Conservation (phyloP, 805 yeast genomes). For the Metschnikowia gelsemii region DNA sequence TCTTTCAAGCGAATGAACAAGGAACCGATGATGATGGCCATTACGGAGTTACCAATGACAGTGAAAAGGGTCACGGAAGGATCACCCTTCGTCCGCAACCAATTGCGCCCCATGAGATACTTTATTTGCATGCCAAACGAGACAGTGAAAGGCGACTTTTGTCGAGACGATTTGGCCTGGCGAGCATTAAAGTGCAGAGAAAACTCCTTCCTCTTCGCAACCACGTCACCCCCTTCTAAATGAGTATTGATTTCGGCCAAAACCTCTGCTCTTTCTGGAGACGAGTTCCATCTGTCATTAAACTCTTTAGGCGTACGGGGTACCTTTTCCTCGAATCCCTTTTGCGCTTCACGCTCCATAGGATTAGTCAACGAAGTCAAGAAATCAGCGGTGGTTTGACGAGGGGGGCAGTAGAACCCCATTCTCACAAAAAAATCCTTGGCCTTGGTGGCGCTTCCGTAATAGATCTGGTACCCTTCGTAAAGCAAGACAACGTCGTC, state of each 20-base stretch:
- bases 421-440: constrained; percentile 52
- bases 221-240: constrained; percentile 22
- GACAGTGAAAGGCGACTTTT: constrained; percentile 35
- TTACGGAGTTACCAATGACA: constrained; percentile 49
- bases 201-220: constrained; percentile 9
- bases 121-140: constrained; percentile 28
- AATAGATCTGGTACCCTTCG: constrained; percentile 58
- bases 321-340: constrained; percentile 49
- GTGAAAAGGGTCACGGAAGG: constrained; percentile 53
- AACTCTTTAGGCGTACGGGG: constrained; percentile 59
- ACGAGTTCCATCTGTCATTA: constrained; percentile 53
- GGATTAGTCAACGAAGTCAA: constrained; percentile 67
- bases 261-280: constrained; percentile 47
- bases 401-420: constrained; percentile 60
- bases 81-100: constrained; percentile 54
- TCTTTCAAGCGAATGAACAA: constrained; percentile 50
- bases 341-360: constrained; percentile 50
- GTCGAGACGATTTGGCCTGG: constrained; percentile 38
- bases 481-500: constrained; percentile 62
- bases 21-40: constrained; percentile 60
- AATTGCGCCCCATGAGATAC: constrained; percentile 52
- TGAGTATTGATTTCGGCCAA: constrained; percentile 43
- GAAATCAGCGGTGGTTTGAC: constrained; percentile 68
- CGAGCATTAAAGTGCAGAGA: constrained; percentile 29
- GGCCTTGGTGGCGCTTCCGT: constrained; percentile 53